A percentile compares a stretch with the other conserved stretches of the same genome.
phyloP scores from a whole-genome alignment of 495 filamentous ascomycete species.

The Zalerion maritima region DNA sequence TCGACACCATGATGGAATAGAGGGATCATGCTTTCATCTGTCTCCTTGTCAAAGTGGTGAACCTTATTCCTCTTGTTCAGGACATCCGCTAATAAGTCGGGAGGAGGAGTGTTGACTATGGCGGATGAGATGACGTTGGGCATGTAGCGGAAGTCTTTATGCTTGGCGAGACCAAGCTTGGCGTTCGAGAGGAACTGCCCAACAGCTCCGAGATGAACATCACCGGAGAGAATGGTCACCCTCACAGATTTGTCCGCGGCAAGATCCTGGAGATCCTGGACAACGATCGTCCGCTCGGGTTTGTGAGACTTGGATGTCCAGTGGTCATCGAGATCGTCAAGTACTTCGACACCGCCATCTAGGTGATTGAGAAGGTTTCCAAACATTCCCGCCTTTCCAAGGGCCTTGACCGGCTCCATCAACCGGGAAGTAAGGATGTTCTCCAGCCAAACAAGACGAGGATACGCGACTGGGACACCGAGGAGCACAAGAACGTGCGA shows the following conservation, averaged over 20 bases:
- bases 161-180: conserved; percentile 58
- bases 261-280: conserved; percentile 79
- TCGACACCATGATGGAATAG: conserved; percentile 83
- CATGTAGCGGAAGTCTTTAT: conserved; percentile 89
- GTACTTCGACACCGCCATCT: conserved; percentile 83
- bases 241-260: conserved; percentile 82
- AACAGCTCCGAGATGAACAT: conserved; percentile 85
- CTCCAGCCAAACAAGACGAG: conserved; percentile 67
- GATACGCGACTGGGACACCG: conserved; percentile 84
- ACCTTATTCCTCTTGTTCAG: conserved; percentile 89
- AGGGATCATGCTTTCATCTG: conserved; percentile 91
- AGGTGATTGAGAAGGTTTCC: conserved; percentile 73
- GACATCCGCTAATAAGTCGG: conserved; percentile 76
- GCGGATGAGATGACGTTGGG: conserved; percentile 77
- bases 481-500: conserved; percentile 81
- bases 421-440: conserved; percentile 64
- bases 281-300: conserved; percentile 66
- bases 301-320: conserved; percentile 97
- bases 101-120: conserved; percentile 81
- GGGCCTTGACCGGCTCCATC: conserved; percentile 76
- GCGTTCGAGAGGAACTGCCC: conserved; percentile 91
- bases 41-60: conserved; percentile 72
- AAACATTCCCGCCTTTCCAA: conserved; percentile 69
- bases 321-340: conserved; percentile 87
- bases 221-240: conserved; percentile 78